Evolutionary conservation across 192 early-diverging fungal species (phyloP).

Genomic region (Coemansia sp.): DNA sequence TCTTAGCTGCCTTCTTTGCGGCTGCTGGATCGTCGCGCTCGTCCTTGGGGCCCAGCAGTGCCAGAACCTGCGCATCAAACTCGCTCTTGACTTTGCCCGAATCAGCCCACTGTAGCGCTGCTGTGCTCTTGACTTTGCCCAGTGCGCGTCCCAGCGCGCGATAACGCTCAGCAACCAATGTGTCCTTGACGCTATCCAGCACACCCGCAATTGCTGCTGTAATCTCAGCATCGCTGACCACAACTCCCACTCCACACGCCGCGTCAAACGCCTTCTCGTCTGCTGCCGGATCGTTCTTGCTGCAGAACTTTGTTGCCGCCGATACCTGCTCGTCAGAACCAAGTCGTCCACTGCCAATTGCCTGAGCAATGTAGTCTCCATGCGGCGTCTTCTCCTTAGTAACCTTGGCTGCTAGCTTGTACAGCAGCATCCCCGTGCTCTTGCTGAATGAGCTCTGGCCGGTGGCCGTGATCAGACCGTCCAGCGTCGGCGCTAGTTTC

Average conservation of each 20-base stretch:
- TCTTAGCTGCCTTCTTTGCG: slow-evolving; percentile 33
- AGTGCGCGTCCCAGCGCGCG: slow-evolving; percentile 74
- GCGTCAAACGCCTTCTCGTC: slow-evolving; percentile 75
- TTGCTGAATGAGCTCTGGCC: slow-evolving; percentile 63
- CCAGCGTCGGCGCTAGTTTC: slow-evolving; percentile 82
- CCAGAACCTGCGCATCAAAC: slow-evolving; percentile 81
- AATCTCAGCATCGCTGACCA: slow-evolving; percentile 79
- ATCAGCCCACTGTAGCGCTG: slow-evolving; percentile 87
- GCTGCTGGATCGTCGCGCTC: slow-evolving; percentile 80
- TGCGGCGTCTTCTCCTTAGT: slow-evolving; percentile 71
- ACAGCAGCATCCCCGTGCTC: slow-evolving; percentile 78
- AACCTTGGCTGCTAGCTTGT: slow-evolving; percentile 83
- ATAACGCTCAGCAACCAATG: slow-evolving; percentile 83
- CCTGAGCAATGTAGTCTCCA: slow-evolving; percentile 75
- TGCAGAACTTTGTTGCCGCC: slow-evolving; percentile 89
- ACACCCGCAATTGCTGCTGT: slow-evolving; percentile 61
- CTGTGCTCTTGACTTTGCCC: slow-evolving; percentile 66
- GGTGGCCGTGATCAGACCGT: slow-evolving; percentile 69
- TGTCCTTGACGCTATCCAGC: slow-evolving; percentile 67
- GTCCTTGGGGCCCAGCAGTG: slow-evolving; percentile 96
- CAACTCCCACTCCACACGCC: slow-evolving; percentile 91
- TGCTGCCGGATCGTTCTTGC: slow-evolving; percentile 59
- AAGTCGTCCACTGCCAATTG: slow-evolving; percentile 71
- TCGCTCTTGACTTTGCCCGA: slow-evolving; percentile 81
- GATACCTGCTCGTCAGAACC: slow-evolving; percentile 82